Evolutionary conservation across 1,139 yeast species (phyloP), one percentile per base, ranked within the genome.

Genomic region (Candida sp.): DNA sequence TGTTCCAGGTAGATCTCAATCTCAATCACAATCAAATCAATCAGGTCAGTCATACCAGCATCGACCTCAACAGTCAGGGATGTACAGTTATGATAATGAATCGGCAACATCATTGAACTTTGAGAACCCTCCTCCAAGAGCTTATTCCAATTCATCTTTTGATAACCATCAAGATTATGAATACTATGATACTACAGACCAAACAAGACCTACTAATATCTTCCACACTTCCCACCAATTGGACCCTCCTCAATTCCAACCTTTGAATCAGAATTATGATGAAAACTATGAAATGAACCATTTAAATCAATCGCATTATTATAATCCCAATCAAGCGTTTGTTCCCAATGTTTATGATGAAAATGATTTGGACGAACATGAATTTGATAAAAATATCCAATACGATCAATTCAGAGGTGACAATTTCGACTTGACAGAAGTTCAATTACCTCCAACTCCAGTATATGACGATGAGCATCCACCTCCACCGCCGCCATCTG

Each of bases 261-360:
- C 58, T 27, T 48, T 53, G 15, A 27, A 37, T 21, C 39, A 37
- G 19, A 30, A 38, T 5, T 43, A 37, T 35, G 46, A 50, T 25
- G 54, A 58, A 39, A 51, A 53, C 44, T 63, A 61, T 45, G 70
- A 65, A 49, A 47, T 65, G 60, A 60, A 61, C 43, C 58, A 60
- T 30, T 56, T 64, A 45, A 44, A 33, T 53, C 43, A 36, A 23
- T 43, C 46, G 22, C 42, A 35, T 29, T 22, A 21, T 22, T 39
- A 39, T 40, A 35, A 40, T 22, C 27, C 33, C 30, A 35, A 33
- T 38, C 75, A 71, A 50, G 70, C 78, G 5, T 73, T 73, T 49
- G 77, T 72, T 5, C 77, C 78, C n/a, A 70, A 72, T 49, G 73
- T 65, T 15, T 72, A 73, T 47, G 75, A 68, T 34, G 73, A 65